Conservation (phyloP, 306 rosid species). For the Pueraria montana region DNA sequence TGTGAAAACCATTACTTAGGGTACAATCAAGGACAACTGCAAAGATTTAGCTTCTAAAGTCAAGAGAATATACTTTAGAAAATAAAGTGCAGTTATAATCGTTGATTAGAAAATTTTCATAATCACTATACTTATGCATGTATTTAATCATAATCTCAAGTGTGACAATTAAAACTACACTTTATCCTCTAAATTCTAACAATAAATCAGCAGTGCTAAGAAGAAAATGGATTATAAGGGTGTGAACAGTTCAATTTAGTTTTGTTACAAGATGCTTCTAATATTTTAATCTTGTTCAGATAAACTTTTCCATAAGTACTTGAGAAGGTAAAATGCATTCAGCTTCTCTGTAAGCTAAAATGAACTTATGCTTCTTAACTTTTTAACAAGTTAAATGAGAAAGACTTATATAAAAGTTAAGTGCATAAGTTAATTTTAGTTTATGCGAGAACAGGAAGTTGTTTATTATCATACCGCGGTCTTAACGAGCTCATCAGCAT, state of each 20-base stretch:
- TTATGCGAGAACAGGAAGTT: not conserved
- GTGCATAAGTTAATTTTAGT: not conserved
- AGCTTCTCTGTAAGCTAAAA: not conserved
- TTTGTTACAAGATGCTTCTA: not conserved
- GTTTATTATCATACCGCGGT: conserved; percentile 71
- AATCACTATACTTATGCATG: too few relatives aligned
- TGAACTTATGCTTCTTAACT: not conserved
- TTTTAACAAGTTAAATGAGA: not conserved
- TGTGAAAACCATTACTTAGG: conserved; percentile 5
- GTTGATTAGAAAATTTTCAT: not conserved
- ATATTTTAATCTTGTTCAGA: not conserved
- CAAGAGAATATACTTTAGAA: not conserved
- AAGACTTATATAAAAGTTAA: not conserved
- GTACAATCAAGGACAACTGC: not conserved
- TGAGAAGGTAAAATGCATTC: not conserved
- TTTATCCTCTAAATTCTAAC: not conserved
- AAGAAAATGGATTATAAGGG: not conserved
- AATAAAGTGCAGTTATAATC: not conserved
- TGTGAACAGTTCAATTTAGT: not conserved
- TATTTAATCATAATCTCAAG: not conserved
- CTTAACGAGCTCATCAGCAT: conserved; percentile 86
- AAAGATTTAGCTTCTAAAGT: conserved; percentile 4
- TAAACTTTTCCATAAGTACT: not conserved
- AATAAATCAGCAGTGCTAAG: too few relatives aligned
- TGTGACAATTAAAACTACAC: not conserved